Evolutionary conservation across 2,329 filamentous ascomycete genomes (phyloP).

Genomic region (Aspergillus sp.): DNA sequence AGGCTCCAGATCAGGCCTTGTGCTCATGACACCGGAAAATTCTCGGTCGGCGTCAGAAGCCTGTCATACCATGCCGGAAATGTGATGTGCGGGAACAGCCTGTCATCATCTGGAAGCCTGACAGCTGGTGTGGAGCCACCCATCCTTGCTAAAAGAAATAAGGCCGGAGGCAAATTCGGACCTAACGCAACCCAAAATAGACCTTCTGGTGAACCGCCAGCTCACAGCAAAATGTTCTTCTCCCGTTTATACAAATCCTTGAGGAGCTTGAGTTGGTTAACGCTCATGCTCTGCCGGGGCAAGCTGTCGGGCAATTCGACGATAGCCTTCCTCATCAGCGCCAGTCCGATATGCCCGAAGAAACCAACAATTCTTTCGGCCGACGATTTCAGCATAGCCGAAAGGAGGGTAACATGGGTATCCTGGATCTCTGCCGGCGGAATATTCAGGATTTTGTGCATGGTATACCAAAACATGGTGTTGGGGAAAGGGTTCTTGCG

Average conservation of each 20-base stretch:
- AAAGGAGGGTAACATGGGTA: conserved; percentile 71
- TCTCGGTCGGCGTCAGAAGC: neutral
- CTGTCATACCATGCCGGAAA: neutral
- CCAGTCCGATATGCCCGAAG: conserved; percentile 76
- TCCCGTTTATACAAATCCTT: conserved; percentile 41
- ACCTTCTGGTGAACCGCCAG: neutral
- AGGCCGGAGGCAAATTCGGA: neutral
- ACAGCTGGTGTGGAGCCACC: neutral
- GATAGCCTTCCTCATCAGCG: conserved; percentile 68
- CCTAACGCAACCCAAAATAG: neutral
- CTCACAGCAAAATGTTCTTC: conserved; percentile 40
- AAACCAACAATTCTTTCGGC: conserved; percentile 75
- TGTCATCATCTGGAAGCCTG: neutral
- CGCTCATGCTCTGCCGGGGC: conserved; percentile 38
- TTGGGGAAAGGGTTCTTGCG: conserved; percentile 76
- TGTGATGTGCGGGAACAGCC: neutral
- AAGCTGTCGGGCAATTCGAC: conserved; percentile 66
- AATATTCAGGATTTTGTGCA: conserved; percentile 76
- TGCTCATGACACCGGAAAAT: neutral
- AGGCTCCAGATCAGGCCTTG: neutral
- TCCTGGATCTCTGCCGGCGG: conserved; percentile 67
- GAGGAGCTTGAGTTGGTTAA: conserved; percentile 42
- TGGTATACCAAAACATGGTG: conserved; percentile 76
- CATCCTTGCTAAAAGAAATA: neutral
- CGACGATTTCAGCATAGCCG: conserved; percentile 70